phyloP scores from a whole-genome alignment of 805 yeast species.

The Starmerella vaccinii region DNA sequence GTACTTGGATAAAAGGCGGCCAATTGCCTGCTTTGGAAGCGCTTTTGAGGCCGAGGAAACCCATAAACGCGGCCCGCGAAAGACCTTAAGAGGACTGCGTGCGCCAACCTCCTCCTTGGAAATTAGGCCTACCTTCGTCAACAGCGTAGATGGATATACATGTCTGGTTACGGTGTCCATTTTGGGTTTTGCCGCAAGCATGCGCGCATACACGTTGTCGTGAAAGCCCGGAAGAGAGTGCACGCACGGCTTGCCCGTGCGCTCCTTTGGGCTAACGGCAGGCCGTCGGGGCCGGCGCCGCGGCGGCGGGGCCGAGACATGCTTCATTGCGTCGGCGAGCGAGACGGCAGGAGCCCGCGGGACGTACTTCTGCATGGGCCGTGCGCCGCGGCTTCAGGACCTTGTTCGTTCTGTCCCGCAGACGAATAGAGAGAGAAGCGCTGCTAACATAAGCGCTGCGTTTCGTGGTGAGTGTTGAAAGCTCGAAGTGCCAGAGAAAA shows the following conservation, averaged over 20 bases:
- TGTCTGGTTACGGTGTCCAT: slow-evolving; percentile 33
- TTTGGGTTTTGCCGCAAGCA: slow-evolving; percentile 38
- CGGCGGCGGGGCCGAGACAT: not conserved
- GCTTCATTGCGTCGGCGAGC: slow-evolving; percentile 9
- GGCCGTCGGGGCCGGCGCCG: not conserved
- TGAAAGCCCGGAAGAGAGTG: slow-evolving; percentile 16
- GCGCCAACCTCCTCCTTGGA: slow-evolving; percentile 17
- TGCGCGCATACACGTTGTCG: slow-evolving; percentile 34
- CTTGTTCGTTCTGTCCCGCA: not conserved
- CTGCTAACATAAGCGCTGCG: slow-evolving; percentile 1
- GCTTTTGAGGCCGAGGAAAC: slow-evolving; percentile 3
- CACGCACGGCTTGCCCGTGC: slow-evolving; percentile 6
- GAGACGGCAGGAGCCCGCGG: slow-evolving; percentile 11
- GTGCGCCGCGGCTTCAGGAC: too few species aligned
- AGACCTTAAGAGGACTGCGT: not conserved
- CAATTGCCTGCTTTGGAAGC: slow-evolving; percentile 5
- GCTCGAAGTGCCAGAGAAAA: not conserved
- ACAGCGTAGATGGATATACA: slow-evolving; percentile 35
- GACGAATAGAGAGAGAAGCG: not conserved
- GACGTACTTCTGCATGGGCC: slow-evolving; percentile 1
- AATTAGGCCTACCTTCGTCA: slow-evolving; percentile 31
- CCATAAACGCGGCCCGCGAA: slow-evolving; percentile 16
- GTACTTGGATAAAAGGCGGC: not conserved
- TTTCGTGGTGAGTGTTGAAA: not conserved
- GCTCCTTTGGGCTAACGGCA: not conserved